A percentile compares a stretch with the other conserved stretches of the same genome.
Conservation (phyloP, 208 protist species). For the Trypanosoma boissoni region DNA sequence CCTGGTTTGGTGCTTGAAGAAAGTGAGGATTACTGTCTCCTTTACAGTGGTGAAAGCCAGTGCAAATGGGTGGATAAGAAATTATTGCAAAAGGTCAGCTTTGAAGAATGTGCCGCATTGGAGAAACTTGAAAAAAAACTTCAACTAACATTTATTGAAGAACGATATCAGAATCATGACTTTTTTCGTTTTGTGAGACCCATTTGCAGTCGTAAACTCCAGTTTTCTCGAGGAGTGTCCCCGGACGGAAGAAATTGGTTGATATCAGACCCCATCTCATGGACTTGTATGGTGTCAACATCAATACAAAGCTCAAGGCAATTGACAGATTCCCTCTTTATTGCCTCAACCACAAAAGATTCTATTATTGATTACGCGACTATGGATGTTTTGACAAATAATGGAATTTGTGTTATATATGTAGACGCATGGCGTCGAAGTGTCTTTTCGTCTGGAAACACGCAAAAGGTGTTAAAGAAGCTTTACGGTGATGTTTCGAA, state of each 20-base stretch:
- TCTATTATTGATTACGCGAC: not conserved
- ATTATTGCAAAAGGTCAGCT: not conserved
- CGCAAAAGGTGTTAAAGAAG: conserved; percentile 7
- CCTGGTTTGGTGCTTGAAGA: conserved; percentile 14
- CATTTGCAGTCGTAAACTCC: no score
- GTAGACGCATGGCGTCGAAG: conserved; percentile 22
- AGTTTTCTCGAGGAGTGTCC: not conserved
- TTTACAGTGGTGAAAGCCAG: conserved; percentile 5
- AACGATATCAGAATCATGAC: no score
- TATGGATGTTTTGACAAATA: not conserved
- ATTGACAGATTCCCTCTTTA: conserved; percentile 6
- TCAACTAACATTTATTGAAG: conserved; percentile 8
- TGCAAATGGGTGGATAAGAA: conserved; percentile 17
- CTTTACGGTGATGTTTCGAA: conserved; percentile 5
- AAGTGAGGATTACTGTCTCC: conserved; percentile 15
- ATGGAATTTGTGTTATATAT: conserved; percentile 12
- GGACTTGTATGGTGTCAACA: conserved; percentile 39
- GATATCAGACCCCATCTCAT: conserved; percentile 48
- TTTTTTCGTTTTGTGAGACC: no score
- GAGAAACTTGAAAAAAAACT: conserved; percentile 2
- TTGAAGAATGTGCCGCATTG: conserved; percentile 16
- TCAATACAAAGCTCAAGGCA: conserved; percentile 11
- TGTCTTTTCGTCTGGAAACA: conserved; percentile 4
- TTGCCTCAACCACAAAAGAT: not conserved
- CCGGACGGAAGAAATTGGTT: conserved; percentile 7